A percentile compares a stretch with the other conserved stretches of the same genome.
These are phyloP conservation scores for Cyberlindnera mrakii DNA, from an alignment of 805 yeast genomes.

Conservation along the genomic window DNA sequence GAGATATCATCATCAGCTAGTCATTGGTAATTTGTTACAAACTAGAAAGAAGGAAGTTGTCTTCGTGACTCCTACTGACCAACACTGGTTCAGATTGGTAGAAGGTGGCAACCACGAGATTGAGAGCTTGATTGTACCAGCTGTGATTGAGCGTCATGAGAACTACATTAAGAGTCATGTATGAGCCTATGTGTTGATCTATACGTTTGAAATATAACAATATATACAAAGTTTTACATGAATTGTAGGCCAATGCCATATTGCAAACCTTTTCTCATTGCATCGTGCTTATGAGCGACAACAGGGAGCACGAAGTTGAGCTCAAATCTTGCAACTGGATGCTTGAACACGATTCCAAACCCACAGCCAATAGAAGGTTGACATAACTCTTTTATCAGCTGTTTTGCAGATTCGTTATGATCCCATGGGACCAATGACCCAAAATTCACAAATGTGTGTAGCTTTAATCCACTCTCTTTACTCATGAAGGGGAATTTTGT, in stretches of 20 bases:
- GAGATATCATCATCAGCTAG: slow-evolving; percentile 87
- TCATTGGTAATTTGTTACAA: slow-evolving; percentile 88
- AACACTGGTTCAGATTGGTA: slow-evolving; percentile 48
- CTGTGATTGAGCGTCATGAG: slow-evolving; percentile 56
- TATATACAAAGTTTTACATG: slow-evolving; percentile 27
- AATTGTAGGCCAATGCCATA: slow-evolving; percentile 60
- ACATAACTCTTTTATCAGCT: slow-evolving; percentile 23
- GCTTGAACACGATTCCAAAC: slow-evolving; percentile 53
- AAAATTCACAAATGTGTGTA: slow-evolving; percentile 59
- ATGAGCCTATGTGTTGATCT: neutral
- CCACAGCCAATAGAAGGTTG: slow-evolving; percentile 52
- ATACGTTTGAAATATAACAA: neutral
- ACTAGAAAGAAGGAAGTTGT: slow-evolving; percentile 85
- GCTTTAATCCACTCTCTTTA: slow-evolving; percentile 44
- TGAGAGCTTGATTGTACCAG: slow-evolving; percentile 77
- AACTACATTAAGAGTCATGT: neutral
- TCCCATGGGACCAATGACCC: slow-evolving; percentile 50
- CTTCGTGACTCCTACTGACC: slow-evolving; percentile 49
- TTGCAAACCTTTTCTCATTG: slow-evolving; percentile 57
- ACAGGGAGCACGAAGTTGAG: slow-evolving; percentile 60
- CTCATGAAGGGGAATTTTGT: slow-evolving; percentile 51
- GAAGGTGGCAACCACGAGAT: slow-evolving; percentile 51
- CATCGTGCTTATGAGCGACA: slow-evolving; percentile 42
- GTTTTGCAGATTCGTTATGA: slow-evolving; percentile 19
- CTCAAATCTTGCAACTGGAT: slow-evolving; percentile 64